Conservation (phyloP, 2,329 filamentous ascomycete genomes). For the Pezicula carpinea region DNA sequence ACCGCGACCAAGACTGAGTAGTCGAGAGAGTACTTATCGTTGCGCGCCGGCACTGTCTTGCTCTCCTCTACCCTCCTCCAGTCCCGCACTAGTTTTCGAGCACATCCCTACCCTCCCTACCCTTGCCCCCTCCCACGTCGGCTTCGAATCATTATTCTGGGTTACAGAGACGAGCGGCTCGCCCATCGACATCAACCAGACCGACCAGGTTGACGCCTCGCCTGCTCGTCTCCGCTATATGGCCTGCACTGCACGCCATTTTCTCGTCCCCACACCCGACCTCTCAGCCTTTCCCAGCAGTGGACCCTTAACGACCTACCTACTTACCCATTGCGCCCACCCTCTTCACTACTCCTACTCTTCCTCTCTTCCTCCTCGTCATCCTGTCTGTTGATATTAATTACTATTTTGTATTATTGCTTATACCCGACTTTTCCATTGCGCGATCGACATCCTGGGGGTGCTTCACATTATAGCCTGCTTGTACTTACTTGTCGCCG, state of each 20-base stretch:
- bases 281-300: conserved; percentile 10
- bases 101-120: not conserved
- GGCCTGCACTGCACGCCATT: conserved; percentile 18
- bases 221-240: conserved; percentile 12
- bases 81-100: too few species aligned
- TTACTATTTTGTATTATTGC: not conserved
- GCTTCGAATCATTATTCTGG: conserved; percentile 15
- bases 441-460: conserved; percentile 20
- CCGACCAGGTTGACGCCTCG: conserved; percentile 15
- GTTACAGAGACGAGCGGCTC: conserved; percentile 17
- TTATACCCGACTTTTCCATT: not conserved
- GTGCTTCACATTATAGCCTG: conserved; percentile 15
- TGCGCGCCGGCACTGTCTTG: not conserved
- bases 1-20: conserved; percentile 8
- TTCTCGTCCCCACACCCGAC: conserved; percentile 21
- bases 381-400: not conserved
- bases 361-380: conserved; percentile 6
- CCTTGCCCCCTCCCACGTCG: conserved; percentile 5
- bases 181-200: too few species aligned
- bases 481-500: conserved; percentile 9
- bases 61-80: not conserved
- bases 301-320: conserved; percentile 1
- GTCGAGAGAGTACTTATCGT: conserved; percentile 11
- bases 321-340: conserved; percentile 5
- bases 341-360: conserved; percentile 5